A percentile compares a stretch with the other conserved stretches of the same genome.
These are phyloP conservation scores for Vitis rupestris DNA, from an alignment of 164 flowering plant genomes.

Conservation along the genomic window DNA sequence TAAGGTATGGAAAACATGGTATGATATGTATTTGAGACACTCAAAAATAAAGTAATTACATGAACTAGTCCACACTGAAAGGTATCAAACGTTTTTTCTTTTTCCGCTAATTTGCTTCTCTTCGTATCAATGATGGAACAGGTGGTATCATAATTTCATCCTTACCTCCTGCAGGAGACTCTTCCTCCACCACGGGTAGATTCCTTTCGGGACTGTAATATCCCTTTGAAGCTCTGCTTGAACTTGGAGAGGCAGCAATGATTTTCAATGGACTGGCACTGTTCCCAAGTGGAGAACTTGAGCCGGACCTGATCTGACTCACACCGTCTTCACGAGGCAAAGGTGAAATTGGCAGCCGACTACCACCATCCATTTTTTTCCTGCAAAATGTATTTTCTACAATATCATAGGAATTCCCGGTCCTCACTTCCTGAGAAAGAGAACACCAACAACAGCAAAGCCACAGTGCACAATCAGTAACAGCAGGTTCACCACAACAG, in stretches of 20 bases:
- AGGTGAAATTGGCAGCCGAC: constrained; percentile 20
- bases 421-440: constrained; percentile 91
- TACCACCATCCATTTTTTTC: constrained; percentile 23
- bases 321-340: constrained; percentile 27
- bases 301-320: constrained; percentile 18
- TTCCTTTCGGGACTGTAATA: constrained; percentile 22
- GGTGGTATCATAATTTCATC: constrained; percentile 34
- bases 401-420: constrained; percentile 74
- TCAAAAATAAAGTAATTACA: too few species aligned
- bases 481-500: constrained; percentile 61
- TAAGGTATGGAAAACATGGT: too few species aligned
- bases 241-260: constrained; percentile 23
- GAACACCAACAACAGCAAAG: constrained; percentile 95
- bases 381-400: constrained; percentile 60
- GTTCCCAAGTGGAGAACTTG: constrained; percentile 27
- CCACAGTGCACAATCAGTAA: constrained; percentile 82
- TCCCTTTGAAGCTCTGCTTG: constrained; percentile 19
- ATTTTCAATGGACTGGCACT: constrained; percentile 17
- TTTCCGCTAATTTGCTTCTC: constrained; percentile 11
- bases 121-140: constrained; percentile 24
- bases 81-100: too few species aligned
- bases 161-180: constrained; percentile 15
- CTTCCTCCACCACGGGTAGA: constrained; percentile 20
- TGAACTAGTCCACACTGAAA: too few species aligned
- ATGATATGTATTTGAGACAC: too few species aligned